Percentiles rank a stretch among this genome's conserved stretches.
Evolutionary conservation across 2,329 filamentous ascomycete genomes (phyloP).

Genomic region (Calonectria fujianensis): DNA sequence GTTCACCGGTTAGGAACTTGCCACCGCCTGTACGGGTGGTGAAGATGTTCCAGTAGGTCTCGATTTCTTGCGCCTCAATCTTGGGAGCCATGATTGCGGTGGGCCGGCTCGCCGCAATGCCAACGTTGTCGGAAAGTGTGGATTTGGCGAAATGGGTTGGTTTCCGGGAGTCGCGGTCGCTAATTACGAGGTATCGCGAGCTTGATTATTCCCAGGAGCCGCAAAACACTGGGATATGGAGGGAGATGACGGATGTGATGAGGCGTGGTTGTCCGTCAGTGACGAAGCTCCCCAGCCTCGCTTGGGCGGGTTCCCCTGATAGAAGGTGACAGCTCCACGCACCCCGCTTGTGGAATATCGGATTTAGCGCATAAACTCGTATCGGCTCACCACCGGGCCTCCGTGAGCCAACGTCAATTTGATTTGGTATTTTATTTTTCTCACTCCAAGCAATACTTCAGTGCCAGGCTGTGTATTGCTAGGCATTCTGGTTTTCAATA

Average conservation of each 20-base stretch:
- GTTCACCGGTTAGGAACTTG: slow-evolving; percentile 76
- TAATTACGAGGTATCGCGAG: slow-evolving; percentile 24
- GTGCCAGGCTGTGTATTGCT: not conserved
- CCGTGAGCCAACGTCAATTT: not conserved
- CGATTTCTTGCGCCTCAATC: slow-evolving; percentile 78
- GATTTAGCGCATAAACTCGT: slow-evolving; percentile 52
- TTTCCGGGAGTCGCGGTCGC: slow-evolving; percentile 23
- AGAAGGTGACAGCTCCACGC: slow-evolving; percentile 41
- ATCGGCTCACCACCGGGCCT: slow-evolving; percentile 19
- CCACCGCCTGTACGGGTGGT: slow-evolving; percentile 75
- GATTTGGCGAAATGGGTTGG: slow-evolving; percentile 25
- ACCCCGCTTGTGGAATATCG: slow-evolving; percentile 54
- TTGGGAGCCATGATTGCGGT: slow-evolving; percentile 72
- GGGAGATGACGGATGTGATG: slow-evolving; percentile 29
- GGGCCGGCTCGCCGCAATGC: slow-evolving; percentile 36
- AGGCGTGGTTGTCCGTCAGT: slow-evolving; percentile 48
- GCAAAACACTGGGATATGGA: slow-evolving; percentile 37
- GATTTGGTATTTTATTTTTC: not conserved
- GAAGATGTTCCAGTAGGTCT: slow-evolving; percentile 81
- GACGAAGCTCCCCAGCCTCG: slow-evolving; percentile 58
- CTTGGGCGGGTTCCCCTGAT: slow-evolving; percentile 53
- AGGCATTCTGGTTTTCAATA: too few relatives aligned
- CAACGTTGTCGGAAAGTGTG: slow-evolving; percentile 22
- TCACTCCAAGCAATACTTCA: not conserved
- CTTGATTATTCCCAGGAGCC: slow-evolving; percentile 45